A percentile compares a stretch with the other conserved stretches of the same genome.
phyloP scores from a whole-genome alignment of 768 basidiomycete species.

The Hericium coralloides region DNA sequence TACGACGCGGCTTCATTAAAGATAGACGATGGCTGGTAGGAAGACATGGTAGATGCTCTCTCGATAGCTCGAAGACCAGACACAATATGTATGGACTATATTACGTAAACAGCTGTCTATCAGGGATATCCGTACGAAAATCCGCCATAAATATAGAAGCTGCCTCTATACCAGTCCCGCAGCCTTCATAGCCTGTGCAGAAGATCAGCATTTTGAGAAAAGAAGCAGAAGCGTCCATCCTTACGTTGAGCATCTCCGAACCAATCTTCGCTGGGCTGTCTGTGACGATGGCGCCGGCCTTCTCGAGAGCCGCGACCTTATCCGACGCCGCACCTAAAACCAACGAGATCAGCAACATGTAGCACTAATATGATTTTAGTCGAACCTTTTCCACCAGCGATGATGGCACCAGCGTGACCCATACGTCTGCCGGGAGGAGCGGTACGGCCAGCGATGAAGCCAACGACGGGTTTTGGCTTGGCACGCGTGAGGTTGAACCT shows the following conservation, averaged over 20 bases:
- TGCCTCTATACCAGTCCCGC: constrained; percentile 55
- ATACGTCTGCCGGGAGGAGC: constrained; percentile 97
- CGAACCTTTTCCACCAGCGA: constrained; percentile 91
- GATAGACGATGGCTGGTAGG: constrained; percentile 26
- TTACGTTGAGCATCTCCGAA: constrained; percentile 76
- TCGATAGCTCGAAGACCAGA: constrained; percentile 1
- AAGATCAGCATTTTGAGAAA: constrained; percentile 8
- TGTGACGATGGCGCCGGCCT: constrained; percentile 88
- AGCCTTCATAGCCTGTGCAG: constrained; percentile 62
- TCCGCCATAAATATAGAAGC: constrained; percentile 15
- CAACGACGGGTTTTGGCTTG: constrained; percentile 91
- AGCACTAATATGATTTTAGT: neutral
- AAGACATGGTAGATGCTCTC: constrained; percentile 11
- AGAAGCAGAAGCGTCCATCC: constrained; percentile 11
- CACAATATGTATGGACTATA: constrained; percentile 15
- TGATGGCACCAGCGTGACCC: constrained; percentile 98
- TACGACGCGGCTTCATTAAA: constrained; percentile 58
- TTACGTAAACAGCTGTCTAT: constrained; percentile 27
- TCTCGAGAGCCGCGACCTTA: constrained; percentile 87
- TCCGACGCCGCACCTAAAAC: constrained; percentile 74
- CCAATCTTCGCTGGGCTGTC: constrained; percentile 97
- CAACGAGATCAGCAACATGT: neutral
- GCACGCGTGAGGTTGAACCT: constrained; percentile 83
- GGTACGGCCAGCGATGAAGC: constrained; percentile 96
- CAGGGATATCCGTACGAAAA: constrained; percentile 8